Base-by-base conservation (phyloP, 352 stramenopile species). In the Pythium scleroteichum region DNA sequence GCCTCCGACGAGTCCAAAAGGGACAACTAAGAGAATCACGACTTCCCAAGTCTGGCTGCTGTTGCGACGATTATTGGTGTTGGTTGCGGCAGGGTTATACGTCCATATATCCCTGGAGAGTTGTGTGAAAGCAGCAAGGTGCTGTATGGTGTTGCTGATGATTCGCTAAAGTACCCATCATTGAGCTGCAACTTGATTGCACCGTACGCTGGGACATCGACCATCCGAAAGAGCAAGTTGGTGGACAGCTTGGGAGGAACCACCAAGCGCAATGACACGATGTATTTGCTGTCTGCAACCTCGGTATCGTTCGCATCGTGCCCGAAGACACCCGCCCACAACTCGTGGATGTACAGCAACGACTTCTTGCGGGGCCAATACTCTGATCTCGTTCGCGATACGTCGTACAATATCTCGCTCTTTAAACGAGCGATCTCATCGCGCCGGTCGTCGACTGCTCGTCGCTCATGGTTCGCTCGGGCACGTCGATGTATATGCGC, bases 361-460 rank as follows among this genome's bases (percentile, higher is more conserved):
- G 14, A 16, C 19, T 64, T 64, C 22, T 32, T 64, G 16, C 61
- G 57, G 16, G 8, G 9, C 1, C 33, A 59, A 9, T 70, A 63
- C 20, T 9, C 45, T 2, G 50, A 59, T n/a, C 40, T 66, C 14
- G 33, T 60, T 9, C 22, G 49, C 3, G 55, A 60, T 14, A 53
- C 55, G 4, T 24, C 54, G 2, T 63, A 69, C 55, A 62, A 66
- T 35, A 49, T 69, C 29, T 62, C 49, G 10, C 23, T 69, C 29
- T 33, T 70, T 19, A 44, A 35, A 53, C 32, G 9, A 45, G 41
- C 20, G 56, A 57, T 16, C 24, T 57, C 6, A 33, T 64, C 24
- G 44, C 72, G 16, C 66, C 73, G 0, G 56, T 86, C 0, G 64
- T 82, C 5, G 74, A 84, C 49, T 86, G 76, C 24, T 46, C 46